Conservation (phyloP, 2,329 filamentous ascomycete species). For the Colletotrichum tofieldiae region DNA sequence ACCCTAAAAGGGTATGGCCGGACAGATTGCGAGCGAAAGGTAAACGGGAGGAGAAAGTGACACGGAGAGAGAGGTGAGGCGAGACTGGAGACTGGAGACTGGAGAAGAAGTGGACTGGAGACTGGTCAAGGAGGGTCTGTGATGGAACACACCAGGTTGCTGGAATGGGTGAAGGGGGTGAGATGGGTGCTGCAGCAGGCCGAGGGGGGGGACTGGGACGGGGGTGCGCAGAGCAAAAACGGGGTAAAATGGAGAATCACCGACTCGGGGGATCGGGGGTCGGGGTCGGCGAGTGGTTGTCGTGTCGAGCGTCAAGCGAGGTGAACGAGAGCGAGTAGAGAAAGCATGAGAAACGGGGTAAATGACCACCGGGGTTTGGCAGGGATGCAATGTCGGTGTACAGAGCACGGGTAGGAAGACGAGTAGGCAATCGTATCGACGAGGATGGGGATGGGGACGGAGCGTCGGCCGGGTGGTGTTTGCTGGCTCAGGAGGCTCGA, state of each 20-base stretch:
- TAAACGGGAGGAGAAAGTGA: conserved; percentile 3
- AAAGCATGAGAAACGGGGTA: neutral
- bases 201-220: conserved; percentile 1
- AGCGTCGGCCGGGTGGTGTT: neutral
- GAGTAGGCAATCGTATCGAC: neutral
- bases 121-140: conserved; percentile 33
- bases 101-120: conserved; percentile 29
- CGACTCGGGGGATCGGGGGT: conserved; percentile 8
- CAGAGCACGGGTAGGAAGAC: neutral
- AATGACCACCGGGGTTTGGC: neutral
- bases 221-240: conserved; percentile 31
- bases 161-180: conserved; percentile 26
- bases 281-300: conserved; percentile 6
- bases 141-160: conserved; percentile 39
- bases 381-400: neutral
- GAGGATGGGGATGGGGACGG: neutral
- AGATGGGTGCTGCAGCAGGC: too few relatives aligned
- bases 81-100: conserved; percentile 14
- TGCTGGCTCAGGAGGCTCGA: neutral
- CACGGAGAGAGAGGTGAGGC: conserved; percentile 13
- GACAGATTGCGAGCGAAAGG: neutral
- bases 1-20: conserved; percentile 8
- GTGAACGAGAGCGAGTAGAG: neutral
- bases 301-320: neutral
- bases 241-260: conserved; percentile 38